Base-by-base conservation (phyloP, 305 asterid genomes). In the Salvia sclarea region DNA sequence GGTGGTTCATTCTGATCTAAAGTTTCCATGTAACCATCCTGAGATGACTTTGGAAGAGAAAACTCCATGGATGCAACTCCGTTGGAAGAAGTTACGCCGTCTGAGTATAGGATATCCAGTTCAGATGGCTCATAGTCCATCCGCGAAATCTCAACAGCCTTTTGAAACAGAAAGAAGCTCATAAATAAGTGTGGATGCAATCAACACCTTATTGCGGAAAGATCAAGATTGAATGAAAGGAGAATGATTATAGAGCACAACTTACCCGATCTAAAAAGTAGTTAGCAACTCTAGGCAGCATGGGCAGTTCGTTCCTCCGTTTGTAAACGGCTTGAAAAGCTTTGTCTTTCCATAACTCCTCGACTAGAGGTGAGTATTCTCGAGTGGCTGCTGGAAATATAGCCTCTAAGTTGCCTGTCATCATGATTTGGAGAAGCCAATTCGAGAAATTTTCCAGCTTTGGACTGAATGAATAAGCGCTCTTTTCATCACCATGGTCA, bases 341-440 rank as follows among this genome's bases (percentile, higher is more conserved):
- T 69, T 69, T 78, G 65, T 86, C 86, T 53, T 87, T 88, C 86
- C 95, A 83, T 64, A 94, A 64, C 77, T 89, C 92, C 81, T 86
- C 96, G 22, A 94, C 82, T 31, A 77, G 57, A 58, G 91, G 88
- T 11, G 98, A 79, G 66, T 86, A 87, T 73, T 80, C 95, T 47
- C 95, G 83, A 9, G 99, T 91, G 45, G 97, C 85, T 57, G 95
- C 99, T 57, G 98, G 97, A 43, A 91, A 89, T 60, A 91, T 79
- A 44, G 76, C 83, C 68, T 91, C 99, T 75, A 94, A 77, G 71
- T 87, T 88, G 75, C 98, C 99, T 1, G 89, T 76, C 78, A 72
- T 76, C 86, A 61, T 79, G n/a, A 86, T 72, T 76, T 87, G 88
- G 71, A 85, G 86, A 38, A 94, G 93, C 95, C 91, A 88, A 68